Base-by-base conservation (phyloP, 352 stramenopile genomes). In the Pythium rhizo-oryzae region DNA sequence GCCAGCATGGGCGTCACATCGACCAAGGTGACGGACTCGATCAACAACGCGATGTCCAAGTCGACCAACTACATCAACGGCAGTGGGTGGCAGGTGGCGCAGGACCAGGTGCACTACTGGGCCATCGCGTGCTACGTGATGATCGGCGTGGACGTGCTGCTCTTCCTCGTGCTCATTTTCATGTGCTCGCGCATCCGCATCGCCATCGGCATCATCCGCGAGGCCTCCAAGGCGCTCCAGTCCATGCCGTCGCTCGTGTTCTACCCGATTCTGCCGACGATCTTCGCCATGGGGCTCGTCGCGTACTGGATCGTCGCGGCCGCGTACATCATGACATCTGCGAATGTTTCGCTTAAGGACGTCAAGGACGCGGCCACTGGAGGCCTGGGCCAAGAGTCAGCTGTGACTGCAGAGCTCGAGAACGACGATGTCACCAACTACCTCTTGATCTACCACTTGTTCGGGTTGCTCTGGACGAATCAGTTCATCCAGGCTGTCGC, bases 191-290 rank as follows among this genome's bases (percentile, higher is more conserved):
- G 89, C 33, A 96, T 97, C 59, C 75, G 78, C 54, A 89, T 96
- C 41, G 89, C 91, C 15, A 93, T 97, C 57, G 85, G 82, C 15
- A 91, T 96, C 71, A 93, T 97, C 59, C 80, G 84, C 12, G 88
- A 96, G 69, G 84, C 91, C 39, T 92, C 84, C 28, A 92, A 90
- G 65, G 88, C 85, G 21, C 69, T 97, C 18, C 77, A 87, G 54
- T 58, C 73, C 39, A 96, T 97, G 80, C 85, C 90, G 18, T 82
- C 88, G 56, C 71, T 97, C 23, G 81, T 85, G 43, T 69, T 96
- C 16, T 89, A 90, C 58, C 91, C 89, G 2, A 69, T 97, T 15
- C 21, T 96, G 18, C 89, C 84, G 2, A 87, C 85, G 0, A 55
- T 87, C 25, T 90, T 94, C 49, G 76, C 81, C 7, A 79, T 92